Evolutionary conservation across 176 grass and related monocot species (phyloP).

Genomic region (Carex littledalei): DNA sequence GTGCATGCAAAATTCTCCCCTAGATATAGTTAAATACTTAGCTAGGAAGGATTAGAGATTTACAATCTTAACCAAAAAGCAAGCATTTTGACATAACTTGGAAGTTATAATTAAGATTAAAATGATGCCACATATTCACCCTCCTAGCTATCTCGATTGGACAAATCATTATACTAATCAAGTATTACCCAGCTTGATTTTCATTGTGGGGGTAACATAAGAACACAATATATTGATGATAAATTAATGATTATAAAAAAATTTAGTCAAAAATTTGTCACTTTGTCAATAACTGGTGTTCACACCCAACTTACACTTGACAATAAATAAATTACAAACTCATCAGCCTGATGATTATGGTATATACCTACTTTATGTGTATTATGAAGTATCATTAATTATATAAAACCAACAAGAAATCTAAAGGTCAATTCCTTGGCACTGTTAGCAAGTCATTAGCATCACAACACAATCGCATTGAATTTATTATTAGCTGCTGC

Average conservation of each 20-base stretch:
- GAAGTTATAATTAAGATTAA: neutral
- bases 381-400: neutral
- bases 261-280: neutral
- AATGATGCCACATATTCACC: neutral
- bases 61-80: constrained; percentile 4
- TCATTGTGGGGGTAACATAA: neutral
- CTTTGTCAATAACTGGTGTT: neutral
- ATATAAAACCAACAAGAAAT: neutral
- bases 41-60: constrained; percentile 4
- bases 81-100: neutral
- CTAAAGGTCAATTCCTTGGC: neutral
- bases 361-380: neutral
- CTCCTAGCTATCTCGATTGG: neutral
- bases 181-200: neutral
- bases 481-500: too few species aligned
- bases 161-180: neutral
- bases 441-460: constrained; percentile 9
- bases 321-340: constrained; percentile 4
- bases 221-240: neutral
- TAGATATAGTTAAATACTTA: constrained; percentile 10
- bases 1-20: neutral
- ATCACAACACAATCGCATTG: neutral
- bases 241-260: neutral
- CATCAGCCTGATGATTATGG: constrained; percentile 1
- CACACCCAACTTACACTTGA: constrained; percentile 10